These are phyloP conservation scores for Blastosporella zonata DNA, from an alignment of 1,284 basidiomycete species.

Conservation along the genomic window DNA sequence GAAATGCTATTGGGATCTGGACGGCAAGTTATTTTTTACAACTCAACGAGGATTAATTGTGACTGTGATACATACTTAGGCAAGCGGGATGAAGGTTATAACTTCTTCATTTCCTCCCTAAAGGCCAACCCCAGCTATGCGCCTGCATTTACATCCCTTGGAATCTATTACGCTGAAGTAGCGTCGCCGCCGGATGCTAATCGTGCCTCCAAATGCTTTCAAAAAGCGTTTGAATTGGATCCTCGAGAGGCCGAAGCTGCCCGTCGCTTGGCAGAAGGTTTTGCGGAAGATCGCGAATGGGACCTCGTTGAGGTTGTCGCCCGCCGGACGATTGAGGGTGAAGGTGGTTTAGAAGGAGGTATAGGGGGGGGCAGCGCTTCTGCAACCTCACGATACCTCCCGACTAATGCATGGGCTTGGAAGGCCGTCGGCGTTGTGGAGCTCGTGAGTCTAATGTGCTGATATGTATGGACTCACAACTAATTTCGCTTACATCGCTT, in stretches of 20 bases:
- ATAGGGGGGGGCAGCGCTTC: constrained; percentile 44
- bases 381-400: constrained; percentile 54
- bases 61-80: neutral
- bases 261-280: constrained; percentile 79
- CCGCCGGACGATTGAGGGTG: constrained; percentile 87
- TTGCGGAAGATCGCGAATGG: constrained; percentile 94
- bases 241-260: constrained; percentile 87
- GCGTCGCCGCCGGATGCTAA: constrained; percentile 74
- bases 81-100: constrained; percentile 65
- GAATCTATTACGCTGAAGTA: constrained; percentile 82
- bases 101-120: constrained; percentile 80
- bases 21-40: constrained; percentile 44
- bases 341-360: constrained; percentile 74
- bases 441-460: constrained; percentile 54
- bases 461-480: constrained; percentile 9
- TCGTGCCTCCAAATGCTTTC: constrained; percentile 94
- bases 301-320: constrained; percentile 94
- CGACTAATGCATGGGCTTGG: constrained; percentile 96
- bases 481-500: neutral
- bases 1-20: constrained; percentile 72
- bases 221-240: constrained; percentile 98
- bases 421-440: constrained; percentile 95
- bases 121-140: constrained; percentile 80
- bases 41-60: neutral
- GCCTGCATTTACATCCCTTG: constrained; percentile 91